Evolutionary conservation across 441 rosid genomes (phyloP), one percentile per base, ranked within the genome.

Genomic region (Populus hybrid): DNA sequence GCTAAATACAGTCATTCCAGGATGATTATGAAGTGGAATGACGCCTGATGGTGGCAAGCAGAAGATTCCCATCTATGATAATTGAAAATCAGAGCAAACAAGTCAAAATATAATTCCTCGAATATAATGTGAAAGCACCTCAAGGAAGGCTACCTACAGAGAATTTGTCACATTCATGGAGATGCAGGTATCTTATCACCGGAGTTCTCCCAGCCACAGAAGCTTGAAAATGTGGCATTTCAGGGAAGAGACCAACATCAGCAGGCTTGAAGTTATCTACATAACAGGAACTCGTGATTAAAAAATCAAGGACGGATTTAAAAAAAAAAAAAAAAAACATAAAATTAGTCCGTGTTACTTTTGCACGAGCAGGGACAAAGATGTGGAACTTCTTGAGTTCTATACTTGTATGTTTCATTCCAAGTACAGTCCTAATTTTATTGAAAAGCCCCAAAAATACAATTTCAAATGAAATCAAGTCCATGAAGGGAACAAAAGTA

Each of bases 1-100:
- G 84, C 97, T 90, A 79, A 95, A 95, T 70, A 95, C 98, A 0
- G 99, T 95, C 99, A 95, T 95, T 76, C 89, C 92, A 7, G 99
- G 99, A 87, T 95, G 99, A 74, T 95, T 90, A 77, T 95, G 99
- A 66, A 95, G 95, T 1, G 98, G 98, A 83, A 95, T 87, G 73
- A 89, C 95, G 63, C 90, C 94, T 28, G 89, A 84, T 18, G 97
- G 94, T 5, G 98, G 99, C 86, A 95, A 89, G 84, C 98, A 94
- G 84, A 95, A 95, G 78, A 95, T 92, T 61, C 92, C 98, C 73
- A 95, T 92, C 99, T 95, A 88, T 70, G 50, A 84, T 16, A 68
- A 73, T 46, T 61, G 34, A 67, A 77, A 81, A 76, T 30, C 78
- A 42, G 40, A 6, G 67, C 23, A 9, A 11, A 28, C 67, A 35